Evolutionary conservation across 1,284 basidiomycete genomes (phyloP).

Genomic region (Stereum hirsutum): DNA sequence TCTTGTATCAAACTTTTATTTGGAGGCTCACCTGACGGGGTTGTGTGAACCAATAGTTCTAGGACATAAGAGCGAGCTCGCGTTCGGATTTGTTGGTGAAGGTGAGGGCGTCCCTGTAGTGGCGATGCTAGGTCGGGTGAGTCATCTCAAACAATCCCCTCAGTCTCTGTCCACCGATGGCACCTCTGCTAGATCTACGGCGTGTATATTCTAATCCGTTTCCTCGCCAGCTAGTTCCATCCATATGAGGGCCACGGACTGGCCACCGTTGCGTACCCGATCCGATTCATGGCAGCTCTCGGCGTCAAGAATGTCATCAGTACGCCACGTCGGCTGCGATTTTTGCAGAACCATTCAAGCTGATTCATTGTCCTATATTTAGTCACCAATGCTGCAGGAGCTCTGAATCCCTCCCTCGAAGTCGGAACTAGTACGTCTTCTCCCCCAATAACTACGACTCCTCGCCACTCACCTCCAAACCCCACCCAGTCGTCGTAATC

Average conservation of each 20-base stretch:
- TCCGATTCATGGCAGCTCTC: slow-evolving; percentile 66
- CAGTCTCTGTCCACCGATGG: too few species aligned
- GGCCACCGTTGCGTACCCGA: slow-evolving; percentile 63
- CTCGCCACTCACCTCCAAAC: not conserved
- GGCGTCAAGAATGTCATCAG: slow-evolving; percentile 71
- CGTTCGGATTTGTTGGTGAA: slow-evolving; percentile 66
- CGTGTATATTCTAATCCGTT: not conserved
- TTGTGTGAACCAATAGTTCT: slow-evolving; percentile 31
- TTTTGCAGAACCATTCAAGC: not conserved
- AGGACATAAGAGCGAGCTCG: slow-evolving; percentile 71
- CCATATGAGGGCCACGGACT: slow-evolving; percentile 74
- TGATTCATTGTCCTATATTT: slow-evolving; percentile 4
- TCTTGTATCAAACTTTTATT: slow-evolving; percentile 3
- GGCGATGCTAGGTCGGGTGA: slow-evolving; percentile 76
- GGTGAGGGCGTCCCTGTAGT: slow-evolving; percentile 60
- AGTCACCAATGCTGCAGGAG: slow-evolving; percentile 85
- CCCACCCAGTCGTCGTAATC: slow-evolving; percentile 58
- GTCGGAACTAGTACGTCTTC: slow-evolving; percentile 69
- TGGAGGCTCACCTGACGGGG: not conserved
- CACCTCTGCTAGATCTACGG: too few species aligned
- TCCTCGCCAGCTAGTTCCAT: slow-evolving; percentile 54
- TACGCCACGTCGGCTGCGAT: slow-evolving; percentile 23
- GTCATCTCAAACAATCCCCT: slow-evolving; percentile 12
- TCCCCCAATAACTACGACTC: not conserved
- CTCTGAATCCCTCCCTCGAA: slow-evolving; percentile 57